Percentiles rank a stretch among this genome's conserved stretches.
Conservation (phyloP, 495 filamentous ascomycete genomes). For the Penicillium argentinense region DNA sequence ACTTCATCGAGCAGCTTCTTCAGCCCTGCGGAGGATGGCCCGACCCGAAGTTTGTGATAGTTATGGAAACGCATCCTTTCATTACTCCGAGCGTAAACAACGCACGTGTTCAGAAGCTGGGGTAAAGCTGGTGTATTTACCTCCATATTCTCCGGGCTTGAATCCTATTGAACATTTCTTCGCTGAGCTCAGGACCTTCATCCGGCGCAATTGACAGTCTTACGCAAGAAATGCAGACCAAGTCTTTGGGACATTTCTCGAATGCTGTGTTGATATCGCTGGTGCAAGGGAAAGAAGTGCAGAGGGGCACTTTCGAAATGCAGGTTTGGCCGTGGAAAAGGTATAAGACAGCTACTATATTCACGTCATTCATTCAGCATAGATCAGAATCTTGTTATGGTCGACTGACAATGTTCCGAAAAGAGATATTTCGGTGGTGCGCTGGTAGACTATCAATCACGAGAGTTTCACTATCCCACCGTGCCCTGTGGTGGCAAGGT, state of each 20-base stretch:
- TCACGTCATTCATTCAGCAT: too few relatives aligned
- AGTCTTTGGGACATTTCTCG: slow-evolving; percentile 33
- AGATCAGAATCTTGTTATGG: too few relatives aligned
- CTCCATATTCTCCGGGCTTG: slow-evolving; percentile 27
- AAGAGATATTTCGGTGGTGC: too few relatives aligned
- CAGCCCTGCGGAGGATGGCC: slow-evolving; percentile 36
- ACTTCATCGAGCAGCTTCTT: slow-evolving; percentile 44
- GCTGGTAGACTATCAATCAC: too few relatives aligned
- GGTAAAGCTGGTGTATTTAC: too few relatives aligned
- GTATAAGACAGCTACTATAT: too few relatives aligned
- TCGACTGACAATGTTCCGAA: too few relatives aligned
- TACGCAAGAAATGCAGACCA: slow-evolving; percentile 36
- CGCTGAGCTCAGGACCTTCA: slow-evolving; percentile 27
- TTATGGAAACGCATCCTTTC: too few relatives aligned
- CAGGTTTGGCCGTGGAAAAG: slow-evolving; percentile 15
- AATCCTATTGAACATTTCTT: slow-evolving; percentile 35
- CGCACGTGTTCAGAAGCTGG: too few relatives aligned
- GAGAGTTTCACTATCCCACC: too few relatives aligned
- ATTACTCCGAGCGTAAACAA: too few relatives aligned
- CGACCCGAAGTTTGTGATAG: slow-evolving; percentile 40
- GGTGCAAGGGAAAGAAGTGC: slow-evolving; percentile 20
- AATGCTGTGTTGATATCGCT: slow-evolving; percentile 27
- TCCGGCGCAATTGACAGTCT: slow-evolving; percentile 9
- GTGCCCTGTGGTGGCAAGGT: too few relatives aligned
- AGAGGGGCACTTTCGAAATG: slow-evolving; percentile 27